phyloP scores from a whole-genome alignment of 176 grass and related monocot genomes.

The Avena sativa region DNA sequence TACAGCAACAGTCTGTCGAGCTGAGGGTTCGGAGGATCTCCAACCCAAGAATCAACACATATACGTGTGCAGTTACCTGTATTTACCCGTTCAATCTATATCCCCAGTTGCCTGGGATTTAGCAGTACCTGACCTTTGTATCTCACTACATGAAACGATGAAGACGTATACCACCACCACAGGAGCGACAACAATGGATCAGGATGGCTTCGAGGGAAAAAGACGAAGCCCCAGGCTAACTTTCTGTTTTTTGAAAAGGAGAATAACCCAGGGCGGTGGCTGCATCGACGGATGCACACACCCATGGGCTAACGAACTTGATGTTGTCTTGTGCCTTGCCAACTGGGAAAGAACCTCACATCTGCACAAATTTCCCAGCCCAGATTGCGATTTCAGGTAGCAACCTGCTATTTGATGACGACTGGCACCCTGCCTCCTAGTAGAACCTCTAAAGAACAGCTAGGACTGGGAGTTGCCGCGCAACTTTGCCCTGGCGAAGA shows the following conservation, averaged over 20 bases:
- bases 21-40: not conserved
- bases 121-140: slow-evolving; percentile 19
- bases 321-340: slow-evolving; percentile 31
- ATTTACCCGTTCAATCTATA: not conserved
- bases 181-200: slow-evolving; percentile 8
- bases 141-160: slow-evolving; percentile 31
- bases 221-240: slow-evolving; percentile 8
- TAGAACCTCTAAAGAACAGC: not conserved
- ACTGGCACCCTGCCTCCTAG: not conserved
- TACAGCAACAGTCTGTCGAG: not conserved
- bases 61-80: not conserved
- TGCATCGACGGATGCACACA: too few species aligned
- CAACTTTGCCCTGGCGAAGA: slow-evolving; percentile 87
- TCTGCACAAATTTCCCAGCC: slow-evolving; percentile 44
- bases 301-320: not conserved
- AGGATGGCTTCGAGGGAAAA: not conserved
- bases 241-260: too few species aligned
- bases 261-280: too few species aligned
- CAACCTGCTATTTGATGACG: not conserved
- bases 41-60: not conserved
- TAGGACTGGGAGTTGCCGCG: slow-evolving; percentile 54
- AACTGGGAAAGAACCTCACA: slow-evolving; percentile 36
- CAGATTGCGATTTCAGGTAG: not conserved
- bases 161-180: slow-evolving; percentile 50
- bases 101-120: slow-evolving; percentile 11